These are phyloP conservation scores for Salix caprea DNA, from an alignment of 345 rosid genomes.

Conservation along the genomic window DNA sequence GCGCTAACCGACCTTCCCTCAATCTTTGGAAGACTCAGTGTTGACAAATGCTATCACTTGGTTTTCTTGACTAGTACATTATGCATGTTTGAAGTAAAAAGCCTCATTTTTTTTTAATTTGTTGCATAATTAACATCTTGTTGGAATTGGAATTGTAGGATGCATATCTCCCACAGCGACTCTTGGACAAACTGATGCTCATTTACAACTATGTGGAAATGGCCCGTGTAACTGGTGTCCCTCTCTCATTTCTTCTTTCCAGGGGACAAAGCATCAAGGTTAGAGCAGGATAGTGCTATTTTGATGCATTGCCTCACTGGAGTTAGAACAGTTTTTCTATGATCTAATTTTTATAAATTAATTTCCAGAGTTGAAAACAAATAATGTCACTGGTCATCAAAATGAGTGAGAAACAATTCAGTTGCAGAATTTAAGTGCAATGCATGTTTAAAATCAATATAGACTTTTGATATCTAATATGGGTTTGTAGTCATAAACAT, in stretches of 20 bases:
- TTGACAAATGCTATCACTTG: background rate
- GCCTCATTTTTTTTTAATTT: background rate
- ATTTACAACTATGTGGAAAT: conserved; percentile 94
- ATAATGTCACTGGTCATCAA: no score
- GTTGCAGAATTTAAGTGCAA: no score
- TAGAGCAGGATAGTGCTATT: background rate
- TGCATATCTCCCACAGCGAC: conserved; percentile 98
- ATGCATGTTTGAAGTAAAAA: background rate
- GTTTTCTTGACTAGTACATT: background rate
- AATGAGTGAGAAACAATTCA: no score
- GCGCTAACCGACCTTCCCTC: no score
- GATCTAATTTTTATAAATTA: no score
- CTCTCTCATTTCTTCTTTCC: conserved; percentile 90
- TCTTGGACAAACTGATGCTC: conserved; percentile 88
- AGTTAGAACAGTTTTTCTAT: no score
- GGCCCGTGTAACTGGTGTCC: conserved; percentile 99
- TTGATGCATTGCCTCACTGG: no score
- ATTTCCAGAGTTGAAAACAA: no score
- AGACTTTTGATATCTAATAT: no score
- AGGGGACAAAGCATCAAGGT: conserved; percentile 99
- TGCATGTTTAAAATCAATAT: no score
- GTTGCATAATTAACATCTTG: conserved; percentile 5
- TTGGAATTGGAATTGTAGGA: conserved; percentile 51
- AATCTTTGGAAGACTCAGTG: background rate
- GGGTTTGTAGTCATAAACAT: no score